Conservation (phyloP, 352 stramenopile species). For the Plasmopara halstedii region DNA sequence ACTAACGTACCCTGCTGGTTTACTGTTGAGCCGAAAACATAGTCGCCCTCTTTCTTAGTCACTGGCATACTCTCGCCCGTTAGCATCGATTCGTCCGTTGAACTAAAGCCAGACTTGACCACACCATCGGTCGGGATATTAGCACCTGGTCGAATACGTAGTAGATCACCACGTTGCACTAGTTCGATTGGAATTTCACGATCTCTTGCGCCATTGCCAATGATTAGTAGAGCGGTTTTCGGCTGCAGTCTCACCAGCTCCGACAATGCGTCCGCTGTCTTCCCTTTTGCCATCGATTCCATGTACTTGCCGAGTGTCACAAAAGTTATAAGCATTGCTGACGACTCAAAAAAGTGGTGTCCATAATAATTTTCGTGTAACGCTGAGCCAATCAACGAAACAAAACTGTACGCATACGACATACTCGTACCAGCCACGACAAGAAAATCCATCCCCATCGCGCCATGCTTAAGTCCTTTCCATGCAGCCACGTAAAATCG, state of each 20-base stretch:
- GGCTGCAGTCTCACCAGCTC: conserved; percentile 70
- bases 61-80: conserved; percentile 87
- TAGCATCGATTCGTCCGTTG: conserved; percentile 74
- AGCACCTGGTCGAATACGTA: conserved; percentile 63
- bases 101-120: conserved; percentile 55
- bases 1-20: conserved; percentile 80
- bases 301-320: conserved; percentile 86
- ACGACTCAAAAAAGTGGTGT: conserved; percentile 86
- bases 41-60: conserved; percentile 60
- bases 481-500: conserved; percentile 80
- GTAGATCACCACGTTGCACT: conserved; percentile 71
- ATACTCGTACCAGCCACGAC: conserved; percentile 79
- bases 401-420: conserved; percentile 82
- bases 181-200: conserved; percentile 75
- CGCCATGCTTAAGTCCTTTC: conserved; percentile 74
- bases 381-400: conserved; percentile 61
- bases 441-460: conserved; percentile 88
- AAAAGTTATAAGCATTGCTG: conserved; percentile 83
- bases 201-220: conserved; percentile 43
- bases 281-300: conserved; percentile 82
- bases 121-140: conserved; percentile 81
- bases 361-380: conserved; percentile 55
- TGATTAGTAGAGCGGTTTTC: conserved; percentile 57
- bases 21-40: conserved; percentile 81
- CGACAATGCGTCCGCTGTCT: conserved; percentile 67